These are phyloP conservation scores for Escovopsis sp. DNA, from an alignment of 2,329 filamentous ascomycete species.

Conservation along the genomic window DNA sequence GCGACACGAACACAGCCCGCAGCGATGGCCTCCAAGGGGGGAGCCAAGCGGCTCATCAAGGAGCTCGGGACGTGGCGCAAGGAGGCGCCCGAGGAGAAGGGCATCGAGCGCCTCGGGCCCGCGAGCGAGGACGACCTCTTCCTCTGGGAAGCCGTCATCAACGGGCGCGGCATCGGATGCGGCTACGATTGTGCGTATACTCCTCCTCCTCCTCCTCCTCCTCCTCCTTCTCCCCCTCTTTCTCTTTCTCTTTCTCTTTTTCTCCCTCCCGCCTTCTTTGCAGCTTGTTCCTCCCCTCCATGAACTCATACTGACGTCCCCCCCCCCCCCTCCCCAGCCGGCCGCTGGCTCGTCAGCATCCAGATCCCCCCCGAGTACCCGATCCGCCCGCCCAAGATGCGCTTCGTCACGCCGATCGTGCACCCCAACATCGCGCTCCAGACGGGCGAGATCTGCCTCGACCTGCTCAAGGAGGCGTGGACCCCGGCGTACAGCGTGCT, in stretches of 20 bases:
- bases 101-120: slow-evolving; percentile 45
- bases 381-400: slow-evolving; percentile 58
- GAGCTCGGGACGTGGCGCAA: slow-evolving; percentile 40
- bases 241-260: background rate
- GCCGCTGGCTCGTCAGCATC: slow-evolving; percentile 74
- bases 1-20: background rate
- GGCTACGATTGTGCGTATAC: slow-evolving; percentile 39
- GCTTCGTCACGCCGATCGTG: slow-evolving; percentile 70
- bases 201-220: too few species aligned
- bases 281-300: background rate
- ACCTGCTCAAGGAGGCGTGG: slow-evolving; percentile 69
- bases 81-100: slow-evolving; percentile 33
- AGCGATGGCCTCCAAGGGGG: slow-evolving; percentile 25
- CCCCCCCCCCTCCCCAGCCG: slow-evolving; percentile 27
- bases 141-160: slow-evolving; percentile 45
- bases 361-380: slow-evolving; percentile 67
- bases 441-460: slow-evolving; percentile 87
- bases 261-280: background rate
- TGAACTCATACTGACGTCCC: background rate
- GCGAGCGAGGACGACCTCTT: slow-evolving; percentile 39
- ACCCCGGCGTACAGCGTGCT: slow-evolving; percentile 73
- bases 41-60: slow-evolving; percentile 41
- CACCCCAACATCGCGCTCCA: slow-evolving; percentile 62
- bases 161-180: slow-evolving; percentile 37
- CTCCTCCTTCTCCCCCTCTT: too few species aligned